Percentiles rank a stretch among this genome's conserved stretches.
These are phyloP conservation scores for Ascochyta fabae DNA, from an alignment of 2,329 filamentous ascomycete genomes.

Conservation along the genomic window DNA sequence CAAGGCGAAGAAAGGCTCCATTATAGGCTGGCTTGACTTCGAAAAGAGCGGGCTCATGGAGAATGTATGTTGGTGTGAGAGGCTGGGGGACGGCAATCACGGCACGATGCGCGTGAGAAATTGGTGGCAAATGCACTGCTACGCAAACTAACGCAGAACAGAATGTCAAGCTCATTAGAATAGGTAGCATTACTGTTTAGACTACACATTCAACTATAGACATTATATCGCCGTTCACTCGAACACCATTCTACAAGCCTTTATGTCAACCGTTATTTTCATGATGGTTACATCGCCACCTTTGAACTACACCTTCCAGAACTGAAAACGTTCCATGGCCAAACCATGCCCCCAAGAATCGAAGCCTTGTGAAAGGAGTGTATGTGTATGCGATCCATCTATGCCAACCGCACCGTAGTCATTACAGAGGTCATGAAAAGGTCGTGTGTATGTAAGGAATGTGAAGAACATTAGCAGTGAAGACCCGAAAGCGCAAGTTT, in stretches of 20 bases:
- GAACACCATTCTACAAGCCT: slow-evolving; percentile 9
- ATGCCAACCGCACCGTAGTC: slow-evolving; percentile 8
- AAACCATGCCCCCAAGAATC: slow-evolving; percentile 12
- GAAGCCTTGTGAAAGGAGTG: slow-evolving; percentile 13
- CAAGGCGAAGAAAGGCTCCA: no score
- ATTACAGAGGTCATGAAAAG: slow-evolving; percentile 11
- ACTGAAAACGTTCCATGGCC: slow-evolving; percentile 12
- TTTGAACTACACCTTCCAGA: slow-evolving; percentile 8
- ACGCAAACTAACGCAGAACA: background rate
- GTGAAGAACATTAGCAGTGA: slow-evolving; percentile 5
- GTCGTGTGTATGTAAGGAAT: slow-evolving; percentile 14
- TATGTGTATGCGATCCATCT: slow-evolving; percentile 15
- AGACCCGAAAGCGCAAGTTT: slow-evolving; percentile 1
- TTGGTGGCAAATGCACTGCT: no score
- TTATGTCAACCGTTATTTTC: background rate
- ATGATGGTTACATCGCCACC: background rate
- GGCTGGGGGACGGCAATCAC: no score
- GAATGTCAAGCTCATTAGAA: background rate
- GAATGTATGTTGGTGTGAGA: no score
- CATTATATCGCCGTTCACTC: slow-evolving; percentile 6
- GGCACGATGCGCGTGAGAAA: no score
- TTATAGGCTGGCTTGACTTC: no score
- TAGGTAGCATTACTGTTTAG: slow-evolving; percentile 7
- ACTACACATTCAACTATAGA: slow-evolving; percentile 7
- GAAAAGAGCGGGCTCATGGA: no score